Evolutionary conservation across 805 yeast species (phyloP), one percentile per base, ranked within the genome.

Genomic region (Saccharomycopsis sp.): DNA sequence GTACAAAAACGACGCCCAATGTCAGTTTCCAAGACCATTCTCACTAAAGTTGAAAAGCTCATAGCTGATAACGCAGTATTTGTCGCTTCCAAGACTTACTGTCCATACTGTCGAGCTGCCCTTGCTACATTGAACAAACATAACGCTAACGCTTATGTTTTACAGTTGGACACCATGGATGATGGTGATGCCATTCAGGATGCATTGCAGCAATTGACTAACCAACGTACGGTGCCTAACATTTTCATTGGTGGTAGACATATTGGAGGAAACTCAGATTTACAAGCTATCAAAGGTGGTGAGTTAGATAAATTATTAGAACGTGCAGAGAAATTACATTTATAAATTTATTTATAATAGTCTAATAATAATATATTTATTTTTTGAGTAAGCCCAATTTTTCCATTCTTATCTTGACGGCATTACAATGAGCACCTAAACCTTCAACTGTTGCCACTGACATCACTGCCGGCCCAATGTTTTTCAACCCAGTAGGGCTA

Each of bases 401-500:
- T 54, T 81, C 85, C 85, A 93, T 80, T 70, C 98, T 80, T 34
- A 93, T 81, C 65, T 88, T 88, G 41, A 93, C 96, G 4, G 99
- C 97, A 59, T 88, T 86, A 64, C 97, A 79, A 71, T 93, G 99
- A 8, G 89, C 99, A 63, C 90, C 97, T 49, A 93, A 73, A 2
- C 99, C 98, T 67, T 93, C 99, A 32, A 89, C 93, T 41, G 79
- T 89, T 20, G 99, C 98, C 51, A 93, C 75, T 31, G 86, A 79
- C 90, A 90, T 90, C 16, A 93, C 97, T 3, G 97, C 97, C 53
- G 78, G 79, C n/a, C 98, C 98, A 52, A 93, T 90, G 56, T 79
- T 79, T 59, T 76, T 69, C 56, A 93, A 73, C 19, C 99, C 99
- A 61, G 81, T 75, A 45, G 83, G 78, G 1, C 88, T 81, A 28